phyloP scores from a whole-genome alignment of 2,329 filamentous ascomycete species.

The Fusarium sp. region DNA sequence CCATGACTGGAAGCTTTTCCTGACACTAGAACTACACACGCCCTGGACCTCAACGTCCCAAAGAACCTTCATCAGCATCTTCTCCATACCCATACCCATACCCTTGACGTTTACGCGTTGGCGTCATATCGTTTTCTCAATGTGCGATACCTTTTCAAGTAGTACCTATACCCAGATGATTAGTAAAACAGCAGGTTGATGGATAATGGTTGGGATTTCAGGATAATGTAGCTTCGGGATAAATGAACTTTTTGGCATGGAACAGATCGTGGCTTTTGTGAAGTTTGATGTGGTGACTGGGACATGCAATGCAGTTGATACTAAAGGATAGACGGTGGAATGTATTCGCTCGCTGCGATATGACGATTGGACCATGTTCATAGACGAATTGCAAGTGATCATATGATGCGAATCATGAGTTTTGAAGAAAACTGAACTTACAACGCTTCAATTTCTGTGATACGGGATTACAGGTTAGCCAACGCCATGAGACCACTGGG shows the following conservation, averaged over 20 bases:
- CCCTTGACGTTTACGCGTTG: constrained; percentile 47
- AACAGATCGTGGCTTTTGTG: neutral
- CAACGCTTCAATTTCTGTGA: constrained; percentile 88
- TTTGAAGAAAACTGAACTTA: constrained; percentile 64
- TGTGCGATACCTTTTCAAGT: constrained; percentile 90
- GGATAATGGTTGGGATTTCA: constrained; percentile 18
- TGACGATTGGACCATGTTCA: neutral
- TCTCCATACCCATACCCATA: constrained; percentile 17
- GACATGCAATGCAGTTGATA: too few species aligned
- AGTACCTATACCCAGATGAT: constrained; percentile 58
- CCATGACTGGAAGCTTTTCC: constrained; percentile 23
- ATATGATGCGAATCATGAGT: neutral
- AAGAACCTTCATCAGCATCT: constrained; percentile 13
- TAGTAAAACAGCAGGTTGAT: constrained; percentile 41
- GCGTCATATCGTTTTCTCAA: constrained; percentile 83
- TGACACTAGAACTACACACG: constrained; percentile 4
- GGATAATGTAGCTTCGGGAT: constrained; percentile 21
- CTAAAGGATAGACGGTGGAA: neutral
- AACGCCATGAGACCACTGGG: rapidly evolving
- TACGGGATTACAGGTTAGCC: constrained; percentile 14
- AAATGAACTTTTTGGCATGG: constrained; percentile 26
- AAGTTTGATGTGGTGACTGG: neutral
- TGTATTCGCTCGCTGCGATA: neutral
- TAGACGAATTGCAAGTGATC: neutral
- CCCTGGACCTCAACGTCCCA: constrained; percentile 8